Percentiles rank a stretch among this genome's conserved stretches.
Conservation (phyloP, 441 rosid genomes). For the Bruguiera hainesii region DNA sequence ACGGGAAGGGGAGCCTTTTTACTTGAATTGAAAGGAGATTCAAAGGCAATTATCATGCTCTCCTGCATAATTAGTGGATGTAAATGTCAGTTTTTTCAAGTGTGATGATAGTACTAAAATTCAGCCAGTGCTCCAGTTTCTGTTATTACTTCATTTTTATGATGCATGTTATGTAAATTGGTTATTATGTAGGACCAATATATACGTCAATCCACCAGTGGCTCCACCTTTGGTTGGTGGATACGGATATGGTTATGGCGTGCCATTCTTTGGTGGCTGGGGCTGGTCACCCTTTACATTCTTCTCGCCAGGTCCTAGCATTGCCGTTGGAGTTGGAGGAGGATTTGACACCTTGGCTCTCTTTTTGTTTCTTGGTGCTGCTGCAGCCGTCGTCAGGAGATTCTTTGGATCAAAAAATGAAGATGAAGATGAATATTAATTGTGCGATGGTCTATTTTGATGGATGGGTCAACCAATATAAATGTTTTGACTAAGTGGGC, state of each 20-base stretch:
- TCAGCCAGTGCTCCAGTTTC: no score
- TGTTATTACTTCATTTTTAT: neutral
- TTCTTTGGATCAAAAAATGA: constrained; percentile 53
- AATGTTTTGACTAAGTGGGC: neutral
- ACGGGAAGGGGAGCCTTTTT: no score
- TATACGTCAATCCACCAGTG: constrained; percentile 72
- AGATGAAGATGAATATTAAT: constrained; percentile 53
- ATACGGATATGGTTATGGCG: constrained; percentile 84
- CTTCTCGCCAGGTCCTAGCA: constrained; percentile 77
- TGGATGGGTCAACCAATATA: neutral
- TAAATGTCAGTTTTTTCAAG: no score
- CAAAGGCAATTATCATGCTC: no score
- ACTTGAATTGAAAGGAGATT: no score
- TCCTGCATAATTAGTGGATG: no score
- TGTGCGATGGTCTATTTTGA: constrained; percentile 1
- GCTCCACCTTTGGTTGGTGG: constrained; percentile 93
- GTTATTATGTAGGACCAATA: constrained; percentile 63
- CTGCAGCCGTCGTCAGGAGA: constrained; percentile 65
- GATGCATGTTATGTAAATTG: neutral
- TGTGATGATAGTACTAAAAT: no score
- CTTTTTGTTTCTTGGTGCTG: constrained; percentile 77
- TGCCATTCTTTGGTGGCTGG: constrained; percentile 71
- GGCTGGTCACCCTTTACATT: constrained; percentile 94
- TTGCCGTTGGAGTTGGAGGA: constrained; percentile 76
- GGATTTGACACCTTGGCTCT: constrained; percentile 64